Conservation (phyloP, 371 early-diverging fungal genomes). For the Neoconidiobolus thromboides region DNA sequence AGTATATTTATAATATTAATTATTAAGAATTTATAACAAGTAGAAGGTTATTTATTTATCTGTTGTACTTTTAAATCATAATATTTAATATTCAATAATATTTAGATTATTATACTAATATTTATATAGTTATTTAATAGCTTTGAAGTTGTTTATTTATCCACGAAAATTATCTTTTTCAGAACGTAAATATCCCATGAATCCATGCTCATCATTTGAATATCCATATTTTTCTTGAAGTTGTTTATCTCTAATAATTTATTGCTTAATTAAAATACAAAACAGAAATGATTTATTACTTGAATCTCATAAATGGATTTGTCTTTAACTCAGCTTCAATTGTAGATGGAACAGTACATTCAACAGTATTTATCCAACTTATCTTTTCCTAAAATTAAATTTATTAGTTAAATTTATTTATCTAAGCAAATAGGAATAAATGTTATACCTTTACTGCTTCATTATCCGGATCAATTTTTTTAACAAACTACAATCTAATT, state of each 20-base stretch:
- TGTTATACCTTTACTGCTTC: constrained; percentile 10
- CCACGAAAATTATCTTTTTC: no score
- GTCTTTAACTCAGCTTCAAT: constrained; percentile 65
- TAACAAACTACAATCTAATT: constrained; percentile 25
- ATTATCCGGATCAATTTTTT: constrained; percentile 36
- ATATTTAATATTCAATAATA: no score
- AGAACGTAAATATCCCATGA: no score
- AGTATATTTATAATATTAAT: no score
- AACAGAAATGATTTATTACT: constrained; percentile 10
- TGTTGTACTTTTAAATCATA: no score
- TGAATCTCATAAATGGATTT: constrained; percentile 79
- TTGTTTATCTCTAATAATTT: not conserved
- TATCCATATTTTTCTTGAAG: not conserved
- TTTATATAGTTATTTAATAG: no score
- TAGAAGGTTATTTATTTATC: no score
- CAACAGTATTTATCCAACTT: constrained; percentile 26
- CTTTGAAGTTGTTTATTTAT: no score
- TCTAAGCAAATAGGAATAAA: constrained; percentile 6
- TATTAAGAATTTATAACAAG: no score
- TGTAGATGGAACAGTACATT: constrained; percentile 61
- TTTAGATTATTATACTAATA: no score
- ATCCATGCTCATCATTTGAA: no score
- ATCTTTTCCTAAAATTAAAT: constrained; percentile 20
- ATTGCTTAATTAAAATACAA: not conserved
- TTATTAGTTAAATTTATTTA: constrained; percentile 8